Percentiles rank a stretch among this genome's conserved stretches.
These are phyloP conservation scores for Fusarium nodosum DNA, from an alignment of 2,329 filamentous ascomycete genomes.

Conservation along the genomic window DNA sequence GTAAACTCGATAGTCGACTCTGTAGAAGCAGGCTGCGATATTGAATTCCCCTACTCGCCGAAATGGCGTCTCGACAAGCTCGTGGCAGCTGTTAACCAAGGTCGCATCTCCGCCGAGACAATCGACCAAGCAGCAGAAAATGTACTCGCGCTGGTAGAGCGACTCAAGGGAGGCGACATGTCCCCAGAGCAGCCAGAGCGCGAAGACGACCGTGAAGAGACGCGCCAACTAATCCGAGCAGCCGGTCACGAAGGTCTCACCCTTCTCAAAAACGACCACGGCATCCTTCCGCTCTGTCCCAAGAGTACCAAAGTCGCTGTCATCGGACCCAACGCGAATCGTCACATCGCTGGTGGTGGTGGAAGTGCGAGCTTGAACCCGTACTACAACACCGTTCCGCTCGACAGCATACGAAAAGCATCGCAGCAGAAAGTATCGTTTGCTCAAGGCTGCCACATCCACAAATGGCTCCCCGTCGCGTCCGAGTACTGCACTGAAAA, in stretches of 20 bases:
- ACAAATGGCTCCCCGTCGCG: conserved; percentile 50
- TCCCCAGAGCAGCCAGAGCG: conserved; percentile 68
- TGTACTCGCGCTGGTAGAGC: conserved; percentile 70
- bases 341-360: conserved; percentile 76
- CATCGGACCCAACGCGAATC: conserved; percentile 76
- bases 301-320: conserved; percentile 71
- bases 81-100: conserved; percentile 64
- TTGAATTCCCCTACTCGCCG: conserved; percentile 69
- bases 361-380: conserved; percentile 77
- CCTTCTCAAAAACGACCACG: conserved; percentile 72
- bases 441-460: conserved; percentile 56
- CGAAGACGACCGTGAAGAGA: conserved; percentile 70
- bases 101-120: conserved; percentile 61
- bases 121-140: conserved; percentile 72
- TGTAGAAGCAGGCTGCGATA: conserved; percentile 68
- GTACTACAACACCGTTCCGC: conserved; percentile 75
- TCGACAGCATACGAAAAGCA: conserved; percentile 69
- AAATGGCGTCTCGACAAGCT: conserved; percentile 71
- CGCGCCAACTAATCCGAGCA: conserved; percentile 70
- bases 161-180: conserved; percentile 72
- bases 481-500: conserved; percentile 48
- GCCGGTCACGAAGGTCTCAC: conserved; percentile 74
- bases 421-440: conserved; percentile 70
- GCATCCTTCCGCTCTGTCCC: conserved; percentile 69
- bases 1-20: conserved; percentile 69